A percentile compares a stretch with the other conserved stretches of the same genome.
Conservation (phyloP, 306 rosid genomes). For the Corylus avellana region DNA sequence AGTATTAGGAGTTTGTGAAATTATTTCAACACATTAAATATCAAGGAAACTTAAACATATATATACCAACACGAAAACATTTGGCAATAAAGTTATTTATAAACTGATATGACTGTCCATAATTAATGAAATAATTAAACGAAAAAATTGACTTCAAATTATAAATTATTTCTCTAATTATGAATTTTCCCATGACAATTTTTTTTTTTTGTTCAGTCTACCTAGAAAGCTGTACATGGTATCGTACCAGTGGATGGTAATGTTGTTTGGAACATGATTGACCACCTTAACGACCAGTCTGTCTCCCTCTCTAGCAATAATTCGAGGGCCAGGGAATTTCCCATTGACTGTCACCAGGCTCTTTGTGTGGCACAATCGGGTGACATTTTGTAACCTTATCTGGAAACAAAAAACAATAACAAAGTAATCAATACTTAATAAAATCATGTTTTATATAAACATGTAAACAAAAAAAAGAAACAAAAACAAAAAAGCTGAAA, state of each 20-base stretch:
- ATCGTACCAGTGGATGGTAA: conserved; percentile 66
- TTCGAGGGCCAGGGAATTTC: conserved; percentile 65
- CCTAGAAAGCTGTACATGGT: too few relatives aligned
- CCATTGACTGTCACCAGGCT: conserved; percentile 61
- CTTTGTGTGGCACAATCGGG: conserved; percentile 64
- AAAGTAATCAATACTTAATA: background rate
- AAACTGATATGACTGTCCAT: too few relatives aligned
- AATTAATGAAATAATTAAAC: too few relatives aligned
- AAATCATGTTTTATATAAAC: background rate
- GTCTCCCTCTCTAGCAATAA: conserved; percentile 74
- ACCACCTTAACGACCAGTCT: conserved; percentile 64
- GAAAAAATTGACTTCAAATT: too few relatives aligned
- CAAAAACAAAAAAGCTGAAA: background rate
- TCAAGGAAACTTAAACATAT: background rate
- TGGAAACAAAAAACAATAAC: conserved; percentile 4
- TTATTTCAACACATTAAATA: background rate
- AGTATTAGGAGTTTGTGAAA: background rate
- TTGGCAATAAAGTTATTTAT: too few relatives aligned
- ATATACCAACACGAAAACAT: too few relatives aligned
- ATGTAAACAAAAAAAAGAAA: background rate
- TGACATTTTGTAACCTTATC: conserved; percentile 53
- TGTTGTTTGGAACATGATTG: conserved; percentile 62
- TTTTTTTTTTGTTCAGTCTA: too few relatives aligned
- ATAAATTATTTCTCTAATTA: too few relatives aligned
- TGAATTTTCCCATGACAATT: too few relatives aligned